Evolutionary conservation across 2,329 filamentous ascomycete genomes (phyloP).

Genomic region (Pyrenophora graminea): DNA sequence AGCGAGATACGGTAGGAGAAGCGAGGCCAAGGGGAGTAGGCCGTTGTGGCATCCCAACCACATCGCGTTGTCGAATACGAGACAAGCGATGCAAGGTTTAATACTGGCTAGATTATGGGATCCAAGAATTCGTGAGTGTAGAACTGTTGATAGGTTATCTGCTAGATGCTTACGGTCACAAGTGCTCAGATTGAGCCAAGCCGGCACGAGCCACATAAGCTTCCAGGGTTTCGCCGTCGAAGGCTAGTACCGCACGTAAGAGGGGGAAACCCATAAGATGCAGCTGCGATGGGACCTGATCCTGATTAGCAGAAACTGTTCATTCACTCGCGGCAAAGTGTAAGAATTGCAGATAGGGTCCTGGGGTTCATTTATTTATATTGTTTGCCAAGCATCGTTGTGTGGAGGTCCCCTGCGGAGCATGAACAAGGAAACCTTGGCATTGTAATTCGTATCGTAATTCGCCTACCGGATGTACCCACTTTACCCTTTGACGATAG

Average conservation of each 20-base stretch:
- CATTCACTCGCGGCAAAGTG: neutral
- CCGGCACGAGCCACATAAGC: constrained; percentile 3
- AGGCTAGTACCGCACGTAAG: neutral
- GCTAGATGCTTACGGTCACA: neutral
- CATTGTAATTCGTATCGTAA: too few relatives aligned
- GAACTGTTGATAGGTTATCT: neutral
- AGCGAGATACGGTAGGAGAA: constrained; percentile 19
- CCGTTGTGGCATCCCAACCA: constrained; percentile 4
- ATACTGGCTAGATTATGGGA: neutral
- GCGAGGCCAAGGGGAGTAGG: constrained; percentile 9
- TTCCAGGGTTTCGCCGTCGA: neutral
- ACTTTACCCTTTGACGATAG: constrained; percentile 58
- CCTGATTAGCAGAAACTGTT: neutral
- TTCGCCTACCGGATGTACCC: neutral
- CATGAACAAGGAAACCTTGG: too few relatives aligned
- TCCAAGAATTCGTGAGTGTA: neutral
- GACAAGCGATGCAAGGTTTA: neutral
- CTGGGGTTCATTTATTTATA: constrained; percentile 16
- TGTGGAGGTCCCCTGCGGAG: too few relatives aligned
- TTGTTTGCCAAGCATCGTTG: constrained; percentile 22
- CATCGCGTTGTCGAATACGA: constrained; percentile 10
- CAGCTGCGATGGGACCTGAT: too few relatives aligned
- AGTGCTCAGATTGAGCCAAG: constrained; percentile 14
- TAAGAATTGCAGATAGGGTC: neutral
- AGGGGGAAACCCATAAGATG: too few relatives aligned